Evolutionary conservation across 73 alveolate species (phyloP), one percentile per base, ranked within the genome.

Genomic region (Diophrys appendiculata): DNA sequence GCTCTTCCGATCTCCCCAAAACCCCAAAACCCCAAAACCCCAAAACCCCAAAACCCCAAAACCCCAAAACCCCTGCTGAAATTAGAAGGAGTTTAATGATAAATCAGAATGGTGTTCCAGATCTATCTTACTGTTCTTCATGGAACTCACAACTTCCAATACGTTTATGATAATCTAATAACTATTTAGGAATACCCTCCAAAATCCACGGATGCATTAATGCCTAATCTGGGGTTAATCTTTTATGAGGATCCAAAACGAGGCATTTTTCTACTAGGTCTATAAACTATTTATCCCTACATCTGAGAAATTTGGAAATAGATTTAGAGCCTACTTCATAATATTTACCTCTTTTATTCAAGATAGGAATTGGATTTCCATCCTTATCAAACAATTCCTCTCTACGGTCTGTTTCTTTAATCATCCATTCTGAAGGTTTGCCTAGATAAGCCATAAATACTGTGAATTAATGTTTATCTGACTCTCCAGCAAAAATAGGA

Each of bases 401-500:
- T 67, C 54, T 67, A 8, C 75, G 43, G 2, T 25, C 31, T 25
- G 52, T 67, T 54, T 25, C 25, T 28, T 28, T 18, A 43, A 23
- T 23, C 25, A 67, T 28, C 53, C 31, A 25, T 3, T 3, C 31
- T 14, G 25, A 24, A 26, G 83, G 83, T 2, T n/a, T 54, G 1
- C 90, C 90, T 1, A 86, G 43, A 29, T 68, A 80, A 26, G 84
- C 94, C 54, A 87, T 87, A 8, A 87, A 43, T 27, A 76, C 32
- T 32, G 69, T 64, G 54, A 87, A 60, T 55, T 87, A 64, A 26
- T 87, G 91, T 52, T 69, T 65, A 31, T 80, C 90, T 35, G 65
- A 81, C 13, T 90, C 88, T 11, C 96, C 92, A n/a, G 96, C 90
- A 69, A 89, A 89, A 3, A 85, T 68, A 0, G 96, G 96, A 52